phyloP scores from a whole-genome alignment of 2,329 filamentous ascomycete genomes.

The Zymoseptoria passerinii region DNA sequence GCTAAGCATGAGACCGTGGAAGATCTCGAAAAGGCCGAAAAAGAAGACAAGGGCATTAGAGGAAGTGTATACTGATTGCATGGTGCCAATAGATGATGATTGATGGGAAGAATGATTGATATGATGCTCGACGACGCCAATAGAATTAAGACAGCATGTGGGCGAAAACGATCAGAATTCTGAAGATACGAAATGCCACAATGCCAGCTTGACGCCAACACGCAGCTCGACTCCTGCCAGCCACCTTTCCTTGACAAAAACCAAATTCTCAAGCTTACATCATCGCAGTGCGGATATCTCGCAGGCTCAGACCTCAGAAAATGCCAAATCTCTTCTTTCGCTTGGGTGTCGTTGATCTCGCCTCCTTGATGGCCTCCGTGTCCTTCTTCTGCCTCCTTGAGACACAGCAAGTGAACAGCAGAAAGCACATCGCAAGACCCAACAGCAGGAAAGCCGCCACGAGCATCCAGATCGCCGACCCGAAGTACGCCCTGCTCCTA shows the following conservation, averaged over 20 bases:
- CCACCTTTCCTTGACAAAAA: neutral
- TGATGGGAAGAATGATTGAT: neutral
- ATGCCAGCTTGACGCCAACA: neutral
- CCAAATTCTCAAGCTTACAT: neutral
- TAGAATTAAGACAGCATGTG: neutral
- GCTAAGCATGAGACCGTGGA: conserved; percentile 2
- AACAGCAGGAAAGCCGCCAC: conserved; percentile 49
- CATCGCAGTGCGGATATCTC: neutral
- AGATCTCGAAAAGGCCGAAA: conserved; percentile 20
- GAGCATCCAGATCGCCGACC: conserved; percentile 51
- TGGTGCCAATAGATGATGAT: neutral
- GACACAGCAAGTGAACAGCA: conserved; percentile 45
- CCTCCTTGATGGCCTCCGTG: conserved; percentile 4
- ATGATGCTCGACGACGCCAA: neutral
- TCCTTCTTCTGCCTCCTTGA: conserved; percentile 16
- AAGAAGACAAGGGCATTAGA: conserved; percentile 22
- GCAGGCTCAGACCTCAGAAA: conserved; percentile 3
- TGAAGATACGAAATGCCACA: neutral
- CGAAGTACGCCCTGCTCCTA: conserved; percentile 41
- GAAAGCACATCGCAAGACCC: conserved; percentile 48
- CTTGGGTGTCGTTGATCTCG: neutral
- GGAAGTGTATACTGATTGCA: conserved; percentile 26
- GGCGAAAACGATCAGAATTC: neutral
- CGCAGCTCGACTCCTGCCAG: neutral
- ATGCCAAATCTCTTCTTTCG: conserved; percentile 12